phyloP scores from a whole-genome alignment of 805 yeast species.

The Schizosaccharomyces pombe region DNA sequence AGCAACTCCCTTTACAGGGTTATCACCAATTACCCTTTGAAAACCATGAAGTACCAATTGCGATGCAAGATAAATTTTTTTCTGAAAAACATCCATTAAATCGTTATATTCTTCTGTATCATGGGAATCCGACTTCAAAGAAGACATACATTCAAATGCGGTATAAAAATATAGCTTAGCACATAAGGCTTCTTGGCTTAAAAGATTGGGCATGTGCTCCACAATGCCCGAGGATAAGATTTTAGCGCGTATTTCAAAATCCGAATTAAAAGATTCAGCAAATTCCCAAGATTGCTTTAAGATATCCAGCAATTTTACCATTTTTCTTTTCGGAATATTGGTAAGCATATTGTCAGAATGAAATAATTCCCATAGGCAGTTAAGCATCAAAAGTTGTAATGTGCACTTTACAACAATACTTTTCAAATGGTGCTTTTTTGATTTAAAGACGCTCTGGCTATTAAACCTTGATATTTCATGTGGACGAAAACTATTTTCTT shows the following conservation, averaged over 20 bases:
- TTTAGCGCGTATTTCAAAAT: constrained; percentile 62
- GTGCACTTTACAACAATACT: constrained; percentile 81
- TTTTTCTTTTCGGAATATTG: constrained; percentile 39
- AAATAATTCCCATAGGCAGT: constrained; percentile 59
- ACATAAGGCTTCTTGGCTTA: constrained; percentile 59
- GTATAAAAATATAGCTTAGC: background rate
- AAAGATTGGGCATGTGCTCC: constrained; percentile 71
- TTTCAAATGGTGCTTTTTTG: constrained; percentile 17
- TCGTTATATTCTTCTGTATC: background rate
- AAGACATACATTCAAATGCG: background rate
- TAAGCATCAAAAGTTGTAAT: constrained; percentile 69
- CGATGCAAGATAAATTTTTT: background rate
- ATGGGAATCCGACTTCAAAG: background rate
- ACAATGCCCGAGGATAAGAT: constrained; percentile 54
- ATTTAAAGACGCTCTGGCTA: background rate
- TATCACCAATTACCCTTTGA: background rate
- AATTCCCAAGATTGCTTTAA: constrained; percentile 53
- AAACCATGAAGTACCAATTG: background rate
- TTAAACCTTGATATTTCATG: background rate
- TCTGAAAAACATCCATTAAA: background rate
- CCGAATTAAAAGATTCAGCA: constrained; percentile 69
- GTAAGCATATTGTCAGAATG: constrained; percentile 36
- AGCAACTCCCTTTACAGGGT: background rate
- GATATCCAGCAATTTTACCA: constrained; percentile 34
- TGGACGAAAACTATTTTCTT: background rate